phyloP scores from a whole-genome alignment of 768 basidiomycete genomes.

The Russula compacta region DNA sequence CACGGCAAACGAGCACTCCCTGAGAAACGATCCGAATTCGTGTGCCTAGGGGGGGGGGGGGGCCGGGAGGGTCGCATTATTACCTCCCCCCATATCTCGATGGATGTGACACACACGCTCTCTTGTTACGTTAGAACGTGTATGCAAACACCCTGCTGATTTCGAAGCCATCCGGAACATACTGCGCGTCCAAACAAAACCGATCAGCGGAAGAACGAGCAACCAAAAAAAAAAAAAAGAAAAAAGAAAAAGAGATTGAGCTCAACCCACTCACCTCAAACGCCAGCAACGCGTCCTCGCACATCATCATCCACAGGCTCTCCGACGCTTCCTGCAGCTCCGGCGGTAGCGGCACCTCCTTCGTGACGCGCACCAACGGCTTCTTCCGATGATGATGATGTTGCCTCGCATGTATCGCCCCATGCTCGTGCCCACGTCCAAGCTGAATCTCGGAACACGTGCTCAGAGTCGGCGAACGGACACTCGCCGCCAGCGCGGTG shows the following conservation, averaged over 20 bases:
- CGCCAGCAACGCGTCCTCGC: conserved; percentile 13
- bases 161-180: conserved; percentile 10
- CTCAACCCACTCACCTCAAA: conserved; percentile 18
- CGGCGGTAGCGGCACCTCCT: conserved; percentile 5
- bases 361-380: not conserved
- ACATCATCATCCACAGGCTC: conserved; percentile 12
- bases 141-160: conserved; percentile 9
- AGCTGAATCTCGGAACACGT: not conserved
- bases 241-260: no score
- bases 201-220: no score
- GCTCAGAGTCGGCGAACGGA: no score
- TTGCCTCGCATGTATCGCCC: no score
- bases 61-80: not conserved
- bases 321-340: conserved; percentile 1
- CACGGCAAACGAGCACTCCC: not conserved
- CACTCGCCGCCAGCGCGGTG: no score
- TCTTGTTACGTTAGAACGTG: not conserved
- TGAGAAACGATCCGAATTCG: not conserved
- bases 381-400: no score
- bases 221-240: not conserved
- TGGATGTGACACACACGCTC: not conserved
- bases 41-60: not conserved
- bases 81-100: not conserved
- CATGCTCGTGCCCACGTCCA: no score
- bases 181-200: not conserved